These are phyloP conservation scores for Gossypium australe DNA, from an alignment of 345 rosid genomes.

Conservation along the genomic window DNA sequence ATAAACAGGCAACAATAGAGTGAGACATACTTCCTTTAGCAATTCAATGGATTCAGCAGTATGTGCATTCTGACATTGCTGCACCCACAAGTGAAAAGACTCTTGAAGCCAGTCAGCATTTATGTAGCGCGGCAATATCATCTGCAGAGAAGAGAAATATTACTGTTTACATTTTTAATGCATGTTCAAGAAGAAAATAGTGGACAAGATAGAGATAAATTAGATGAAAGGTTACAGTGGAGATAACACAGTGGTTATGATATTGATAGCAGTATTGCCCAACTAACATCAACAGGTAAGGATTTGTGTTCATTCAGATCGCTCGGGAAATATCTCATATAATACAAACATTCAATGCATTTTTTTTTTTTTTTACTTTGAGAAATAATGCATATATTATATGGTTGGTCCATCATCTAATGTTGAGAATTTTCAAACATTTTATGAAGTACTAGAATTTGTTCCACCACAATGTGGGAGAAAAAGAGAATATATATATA, in stretches of 20 bases:
- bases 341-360: background rate
- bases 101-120: slow-evolving; percentile 59
- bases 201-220: background rate
- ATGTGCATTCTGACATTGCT: slow-evolving; percentile 53
- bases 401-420: background rate
- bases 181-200: background rate
- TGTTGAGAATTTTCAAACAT: background rate
- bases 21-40: slow-evolving; percentile 71
- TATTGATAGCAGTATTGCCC: background rate
- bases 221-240: background rate
- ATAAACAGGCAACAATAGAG: background rate
- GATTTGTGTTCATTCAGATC: slow-evolving; percentile 4
- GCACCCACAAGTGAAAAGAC: slow-evolving; percentile 61
- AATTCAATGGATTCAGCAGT: slow-evolving; percentile 83
- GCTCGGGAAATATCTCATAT: background rate
- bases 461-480: no score
- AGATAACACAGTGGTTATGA: background rate
- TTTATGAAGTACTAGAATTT: background rate
- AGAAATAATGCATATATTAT: background rate
- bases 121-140: slow-evolving; percentile 62
- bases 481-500: no score
- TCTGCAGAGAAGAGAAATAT: slow-evolving; percentile 43
- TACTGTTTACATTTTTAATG: slow-evolving; percentile 13
- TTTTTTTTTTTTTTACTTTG: no score
- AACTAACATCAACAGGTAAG: background rate